Percentiles rank a stretch among this genome's conserved stretches.
Evolutionary conservation across 306 rosid species (phyloP).

Genomic region (Pterocarpus macrocarpus): DNA sequence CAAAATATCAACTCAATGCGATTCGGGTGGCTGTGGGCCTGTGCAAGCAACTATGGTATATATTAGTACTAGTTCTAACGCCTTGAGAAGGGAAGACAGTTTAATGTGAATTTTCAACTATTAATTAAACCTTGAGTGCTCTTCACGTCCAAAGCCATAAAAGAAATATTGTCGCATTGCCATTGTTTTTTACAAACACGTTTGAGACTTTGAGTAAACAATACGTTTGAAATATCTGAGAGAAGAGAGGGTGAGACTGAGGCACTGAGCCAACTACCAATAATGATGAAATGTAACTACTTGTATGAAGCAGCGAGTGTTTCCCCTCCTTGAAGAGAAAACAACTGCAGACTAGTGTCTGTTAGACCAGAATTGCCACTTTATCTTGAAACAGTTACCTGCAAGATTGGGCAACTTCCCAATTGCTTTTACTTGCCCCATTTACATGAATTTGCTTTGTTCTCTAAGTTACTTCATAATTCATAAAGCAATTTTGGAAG

Average conservation of each 20-base stretch:
- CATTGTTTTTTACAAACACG: not conserved
- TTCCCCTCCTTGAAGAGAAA: constrained; percentile 51
- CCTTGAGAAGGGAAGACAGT: constrained; percentile 1
- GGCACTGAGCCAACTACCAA: constrained; percentile 28
- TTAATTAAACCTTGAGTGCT: constrained; percentile 46
- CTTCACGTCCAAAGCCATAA: constrained; percentile 44
- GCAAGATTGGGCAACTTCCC: constrained; percentile 43
- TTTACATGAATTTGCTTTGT: constrained; percentile 37
- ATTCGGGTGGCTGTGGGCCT: too few species aligned
- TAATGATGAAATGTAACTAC: constrained; percentile 51
- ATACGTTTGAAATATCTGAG: constrained; percentile 38
- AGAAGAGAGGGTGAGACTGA: not conserved
- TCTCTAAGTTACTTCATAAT: constrained; percentile 57
- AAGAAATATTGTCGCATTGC: constrained; percentile 1
- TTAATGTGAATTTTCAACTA: not conserved
- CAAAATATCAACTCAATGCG: too few species aligned
- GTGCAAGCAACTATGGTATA: too few species aligned
- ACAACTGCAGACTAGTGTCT: constrained; percentile 42
- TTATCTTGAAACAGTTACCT: constrained; percentile 31
- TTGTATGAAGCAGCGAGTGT: constrained; percentile 7
- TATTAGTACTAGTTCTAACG: not conserved
- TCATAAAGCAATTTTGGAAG: constrained; percentile 45
- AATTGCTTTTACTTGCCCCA: not conserved
- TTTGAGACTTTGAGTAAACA: constrained; percentile 60
- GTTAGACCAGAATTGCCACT: constrained; percentile 45